A percentile compares a stretch with the other conserved stretches of the same genome.
Evolutionary conservation across 345 rosid species (phyloP).

Genomic region (Eucalyptus decipiens): DNA sequence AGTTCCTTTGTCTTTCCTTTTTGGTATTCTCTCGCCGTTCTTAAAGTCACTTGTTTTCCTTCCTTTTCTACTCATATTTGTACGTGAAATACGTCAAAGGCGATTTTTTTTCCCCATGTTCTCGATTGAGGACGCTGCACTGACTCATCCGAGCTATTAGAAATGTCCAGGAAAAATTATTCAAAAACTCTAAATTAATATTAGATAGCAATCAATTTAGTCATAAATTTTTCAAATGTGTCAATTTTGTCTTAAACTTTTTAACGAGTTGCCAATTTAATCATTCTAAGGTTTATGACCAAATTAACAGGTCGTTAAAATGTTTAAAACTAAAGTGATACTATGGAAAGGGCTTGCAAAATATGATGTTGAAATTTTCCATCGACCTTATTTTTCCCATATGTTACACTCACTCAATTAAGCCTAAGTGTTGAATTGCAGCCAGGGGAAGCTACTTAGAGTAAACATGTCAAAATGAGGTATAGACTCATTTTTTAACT

Average conservation of each 20-base stretch:
- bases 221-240: no score
- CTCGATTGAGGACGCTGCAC: background rate
- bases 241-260: no score
- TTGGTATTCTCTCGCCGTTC: background rate
- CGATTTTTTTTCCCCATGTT: background rate
- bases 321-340: no score
- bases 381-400: background rate
- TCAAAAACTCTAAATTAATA: no score
- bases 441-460: background rate
- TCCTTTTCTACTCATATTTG: background rate
- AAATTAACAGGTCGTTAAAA: no score
- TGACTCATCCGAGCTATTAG: background rate
- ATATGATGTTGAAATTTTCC: background rate
- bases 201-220: accelerated
- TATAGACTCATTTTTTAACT: no score
- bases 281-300: no score
- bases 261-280: no score
- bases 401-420: background rate
- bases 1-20: background rate
- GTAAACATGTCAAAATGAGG: background rate
- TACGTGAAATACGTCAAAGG: background rate
- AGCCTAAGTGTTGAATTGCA: background rate
- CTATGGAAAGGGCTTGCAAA: background rate
- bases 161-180: background rate
- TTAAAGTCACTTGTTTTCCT: background rate